Conservation (phyloP, 257 asterid species). For the Misopates orontium region DNA sequence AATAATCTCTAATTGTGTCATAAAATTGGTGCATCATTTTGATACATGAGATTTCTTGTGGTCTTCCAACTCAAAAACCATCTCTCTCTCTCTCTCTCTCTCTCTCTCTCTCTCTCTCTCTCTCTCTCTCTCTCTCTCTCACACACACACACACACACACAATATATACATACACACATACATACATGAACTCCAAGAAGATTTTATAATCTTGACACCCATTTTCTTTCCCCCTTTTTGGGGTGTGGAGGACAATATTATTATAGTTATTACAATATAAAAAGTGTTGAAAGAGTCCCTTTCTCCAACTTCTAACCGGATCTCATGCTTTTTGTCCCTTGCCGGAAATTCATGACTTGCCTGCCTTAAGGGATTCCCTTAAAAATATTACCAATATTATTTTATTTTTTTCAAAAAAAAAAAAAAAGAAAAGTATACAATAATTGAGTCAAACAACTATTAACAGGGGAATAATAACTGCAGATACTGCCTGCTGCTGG, state of each 20-base stretch:
- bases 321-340: constrained; percentile 61
- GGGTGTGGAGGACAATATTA: constrained; percentile 35
- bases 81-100: too few species aligned
- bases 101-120: too few species aligned
- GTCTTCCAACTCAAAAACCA: too few species aligned
- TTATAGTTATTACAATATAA: constrained; percentile 22
- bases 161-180: background rate
- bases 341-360: constrained; percentile 59
- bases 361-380: constrained; percentile 36
- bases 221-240: constrained; percentile 35
- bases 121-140: too few species aligned
- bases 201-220: constrained; percentile 23
- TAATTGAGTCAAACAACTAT: constrained; percentile 26
- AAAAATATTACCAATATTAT: too few species aligned
- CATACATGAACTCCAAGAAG: constrained; percentile 32
- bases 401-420: constrained; percentile 3
- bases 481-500: constrained; percentile 36
- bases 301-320: constrained; percentile 50
- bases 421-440: constrained; percentile 15
- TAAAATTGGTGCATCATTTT: too few species aligned
- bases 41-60: too few species aligned
- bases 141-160: too few species aligned
- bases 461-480: constrained; percentile 22
- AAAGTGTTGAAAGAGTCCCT: constrained; percentile 30
- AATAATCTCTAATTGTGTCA: too few species aligned